phyloP scores from a whole-genome alignment of 495 filamentous ascomycete genomes.

The Gamarada debralockiae region DNA sequence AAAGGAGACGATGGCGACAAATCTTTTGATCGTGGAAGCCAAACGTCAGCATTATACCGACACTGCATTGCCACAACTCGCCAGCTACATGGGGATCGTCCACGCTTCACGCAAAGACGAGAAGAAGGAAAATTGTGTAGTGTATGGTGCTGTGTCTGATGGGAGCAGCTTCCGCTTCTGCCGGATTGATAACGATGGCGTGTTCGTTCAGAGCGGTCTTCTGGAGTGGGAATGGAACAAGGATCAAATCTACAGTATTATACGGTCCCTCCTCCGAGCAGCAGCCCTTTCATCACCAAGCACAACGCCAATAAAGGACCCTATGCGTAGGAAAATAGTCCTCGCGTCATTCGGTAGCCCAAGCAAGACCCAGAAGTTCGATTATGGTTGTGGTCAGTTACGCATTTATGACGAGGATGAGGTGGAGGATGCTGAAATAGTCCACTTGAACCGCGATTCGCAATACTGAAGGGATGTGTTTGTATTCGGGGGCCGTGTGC shows the following conservation, averaged over 20 bases:
- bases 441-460: not conserved
- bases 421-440: not conserved
- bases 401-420: not conserved
- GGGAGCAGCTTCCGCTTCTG: slow-evolving; percentile 12
- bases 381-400: not conserved
- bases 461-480: not conserved
- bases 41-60: slow-evolving; percentile 8
- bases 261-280: slow-evolving; percentile 9
- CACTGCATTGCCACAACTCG: slow-evolving; percentile 9
- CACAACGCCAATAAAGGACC: slow-evolving; percentile 14
- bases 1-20: slow-evolving; percentile 8
- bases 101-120: slow-evolving; percentile 13
- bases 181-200: slow-evolving; percentile 15
- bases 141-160: slow-evolving; percentile 14
- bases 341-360: slow-evolving; percentile 4
- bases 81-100: slow-evolving; percentile 12
- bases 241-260: slow-evolving; percentile 14
- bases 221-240: slow-evolving; percentile 6
- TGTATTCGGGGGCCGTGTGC: not conserved
- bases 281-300: slow-evolving; percentile 17
- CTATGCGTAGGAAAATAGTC: slow-evolving; percentile 4
- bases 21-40: slow-evolving; percentile 13
- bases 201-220: slow-evolving; percentile 5
- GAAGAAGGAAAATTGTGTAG: slow-evolving; percentile 3
- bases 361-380: not conserved